These are phyloP conservation scores for Moesziomyces sp. DNA, from an alignment of 1,284 basidiomycete genomes.

Conservation along the genomic window DNA sequence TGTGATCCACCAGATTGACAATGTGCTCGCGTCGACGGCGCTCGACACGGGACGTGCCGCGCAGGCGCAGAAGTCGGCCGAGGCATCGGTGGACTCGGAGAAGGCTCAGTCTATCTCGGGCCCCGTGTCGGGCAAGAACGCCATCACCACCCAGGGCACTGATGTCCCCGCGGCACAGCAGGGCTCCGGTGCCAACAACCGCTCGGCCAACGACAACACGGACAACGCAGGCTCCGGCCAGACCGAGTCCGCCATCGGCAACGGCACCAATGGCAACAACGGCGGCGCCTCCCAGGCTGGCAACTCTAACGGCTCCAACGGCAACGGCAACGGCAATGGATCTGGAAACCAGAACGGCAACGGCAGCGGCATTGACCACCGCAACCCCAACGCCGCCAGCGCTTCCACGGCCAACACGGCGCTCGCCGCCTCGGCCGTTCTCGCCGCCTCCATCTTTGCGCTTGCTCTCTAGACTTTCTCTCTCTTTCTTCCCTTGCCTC, in stretches of 20 bases:
- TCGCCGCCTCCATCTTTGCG: conserved; percentile 9
- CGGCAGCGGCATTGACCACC: conserved; percentile 30
- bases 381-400: conserved; percentile 16
- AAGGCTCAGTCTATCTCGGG: conserved; percentile 34
- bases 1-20: conserved; percentile 55
- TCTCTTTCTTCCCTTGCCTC: neutral
- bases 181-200: conserved; percentile 36
- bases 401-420: neutral
- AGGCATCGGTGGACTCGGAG: conserved; percentile 16
- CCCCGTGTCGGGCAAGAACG: conserved; percentile 41
- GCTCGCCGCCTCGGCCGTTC: conserved; percentile 6
- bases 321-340: conserved; percentile 11
- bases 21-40: conserved; percentile 44
- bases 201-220: conserved; percentile 33
- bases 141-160: conserved; percentile 46
- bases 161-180: conserved; percentile 41
- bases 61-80: conserved; percentile 47
- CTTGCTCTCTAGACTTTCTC: conserved; percentile 14
- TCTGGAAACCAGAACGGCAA: conserved; percentile 5
- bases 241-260: conserved; percentile 25
- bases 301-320: conserved; percentile 1
- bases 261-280: conserved; percentile 35
- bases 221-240: conserved; percentile 27
- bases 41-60: conserved; percentile 45
- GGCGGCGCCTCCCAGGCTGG: conserved; percentile 24